Base-by-base conservation (phyloP, 2,329 filamentous ascomycete genomes). In the Trichophyton mentagrophytes region DNA sequence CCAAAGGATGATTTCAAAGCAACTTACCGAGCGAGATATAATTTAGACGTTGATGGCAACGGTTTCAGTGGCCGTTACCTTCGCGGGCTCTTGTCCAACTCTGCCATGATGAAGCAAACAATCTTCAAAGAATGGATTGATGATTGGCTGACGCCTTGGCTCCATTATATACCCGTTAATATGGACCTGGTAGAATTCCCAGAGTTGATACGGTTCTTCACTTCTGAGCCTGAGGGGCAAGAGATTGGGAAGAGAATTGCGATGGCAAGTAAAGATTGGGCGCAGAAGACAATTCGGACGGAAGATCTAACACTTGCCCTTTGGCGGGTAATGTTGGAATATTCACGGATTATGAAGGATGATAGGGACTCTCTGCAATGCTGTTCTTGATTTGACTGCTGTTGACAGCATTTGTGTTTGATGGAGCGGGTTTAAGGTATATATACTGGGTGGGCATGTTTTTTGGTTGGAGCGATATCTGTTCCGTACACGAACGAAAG, bases 281-380 rank as follows among this genome's bases (percentile, higher is more conserved):
- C 78, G 55, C 67, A 65, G 0, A 78, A 74, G 65, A 79, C 79
- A 9, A 66, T 87, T 38, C 69, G 84, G 47, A 80, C 82, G 51
- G 77, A 81, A 42, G 84, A 88, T 67, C 78, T 84, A 66, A 76
- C 79, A 30, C 75, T 82, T 1, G 85, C 85, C 73, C 75, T 82
- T 30, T 86, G 85, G 65, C 74, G 85, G 57, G 67, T 87, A 61
- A 63, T 87, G 65, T 66, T 87, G 25, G 85, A 87, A 74, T 77
- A 58, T 53, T 40, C 47, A 17, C 46, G 58, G 22, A 11, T 60
- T 25, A 60, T 60, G 27, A 38, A 17, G 36, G 61, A 62, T 46
- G 58, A 60, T 15, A 36, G 60, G 15, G 47, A 62, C 20, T 33
- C 22, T 9, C 27, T 60, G 47, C 25, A 55, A 8, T 56, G 59